Evolutionary conservation across 2,329 filamentous ascomycete genomes (phyloP).

Genomic region (Pseudogymnoascus sp.): DNA sequence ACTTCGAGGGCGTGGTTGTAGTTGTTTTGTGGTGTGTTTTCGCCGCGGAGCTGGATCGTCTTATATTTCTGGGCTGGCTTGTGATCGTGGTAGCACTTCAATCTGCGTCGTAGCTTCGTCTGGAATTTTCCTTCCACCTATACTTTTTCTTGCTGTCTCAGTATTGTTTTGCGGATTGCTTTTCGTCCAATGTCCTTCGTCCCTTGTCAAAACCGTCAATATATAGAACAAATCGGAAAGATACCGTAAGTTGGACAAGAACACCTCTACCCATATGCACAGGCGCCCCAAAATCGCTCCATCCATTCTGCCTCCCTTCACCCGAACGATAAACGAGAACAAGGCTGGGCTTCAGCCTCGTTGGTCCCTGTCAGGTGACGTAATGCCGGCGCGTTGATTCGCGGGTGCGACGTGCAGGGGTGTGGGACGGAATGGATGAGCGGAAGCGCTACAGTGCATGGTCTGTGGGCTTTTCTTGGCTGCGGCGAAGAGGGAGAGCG

Average conservation of each 20-base stretch:
- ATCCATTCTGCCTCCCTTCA: neutral
- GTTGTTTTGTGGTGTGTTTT: neutral
- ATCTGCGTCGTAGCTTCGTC: neutral
- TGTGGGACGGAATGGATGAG: neutral
- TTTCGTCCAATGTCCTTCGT: neutral
- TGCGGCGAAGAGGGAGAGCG: neutral
- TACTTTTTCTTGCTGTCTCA: neutral
- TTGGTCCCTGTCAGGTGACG: neutral
- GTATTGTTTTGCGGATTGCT: neutral
- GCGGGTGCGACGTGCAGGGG: neutral
- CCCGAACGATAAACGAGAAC: neutral
- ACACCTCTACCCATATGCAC: neutral
- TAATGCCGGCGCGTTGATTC: neutral
- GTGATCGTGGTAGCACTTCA: neutral
- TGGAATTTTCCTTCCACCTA: neutral
- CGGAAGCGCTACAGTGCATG: neutral
- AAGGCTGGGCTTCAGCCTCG: neutral
- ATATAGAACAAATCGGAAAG: neutral
- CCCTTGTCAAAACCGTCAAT: neutral
- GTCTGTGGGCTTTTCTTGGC: neutral
- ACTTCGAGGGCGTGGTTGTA: neutral
- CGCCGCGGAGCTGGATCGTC: neutral
- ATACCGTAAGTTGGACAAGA: neutral
- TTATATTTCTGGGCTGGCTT: neutral
- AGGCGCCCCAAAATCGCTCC: neutral